Evolutionary conservation across 2,329 filamentous ascomycete species (phyloP).

Genomic region (Fusarium albosuccineum): DNA sequence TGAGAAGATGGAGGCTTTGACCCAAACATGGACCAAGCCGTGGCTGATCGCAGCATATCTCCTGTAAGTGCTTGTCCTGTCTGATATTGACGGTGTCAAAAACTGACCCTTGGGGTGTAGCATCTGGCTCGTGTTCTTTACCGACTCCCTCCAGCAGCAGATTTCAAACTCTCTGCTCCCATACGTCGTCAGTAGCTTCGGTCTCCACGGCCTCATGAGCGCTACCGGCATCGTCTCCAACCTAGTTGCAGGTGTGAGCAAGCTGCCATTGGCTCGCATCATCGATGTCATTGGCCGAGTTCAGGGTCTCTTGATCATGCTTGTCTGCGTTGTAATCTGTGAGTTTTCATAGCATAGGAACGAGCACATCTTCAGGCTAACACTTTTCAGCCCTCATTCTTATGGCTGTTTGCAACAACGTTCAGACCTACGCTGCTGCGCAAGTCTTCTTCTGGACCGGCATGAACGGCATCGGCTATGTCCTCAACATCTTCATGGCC

Average conservation of each 20-base stretch:
- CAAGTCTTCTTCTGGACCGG: constrained; percentile 61
- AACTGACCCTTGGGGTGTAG: too few species aligned
- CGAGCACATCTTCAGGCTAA: too few species aligned
- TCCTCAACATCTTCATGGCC: constrained; percentile 23
- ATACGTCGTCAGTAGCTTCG: constrained; percentile 57
- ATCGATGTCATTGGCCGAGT: constrained; percentile 73
- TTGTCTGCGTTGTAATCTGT: constrained; percentile 16
- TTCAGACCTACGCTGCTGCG: constrained; percentile 60
- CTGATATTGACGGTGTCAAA: neutral
- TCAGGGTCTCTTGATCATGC: constrained; percentile 64
- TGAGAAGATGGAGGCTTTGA: constrained; percentile 53
- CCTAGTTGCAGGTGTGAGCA: constrained; percentile 61
- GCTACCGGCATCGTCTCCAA: constrained; percentile 60
- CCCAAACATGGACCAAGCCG: constrained; percentile 52
- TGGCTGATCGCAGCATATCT: constrained; percentile 52
- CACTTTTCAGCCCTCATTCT: constrained; percentile 60
- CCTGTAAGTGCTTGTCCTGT: constrained; percentile 16
- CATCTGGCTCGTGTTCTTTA: constrained; percentile 59
- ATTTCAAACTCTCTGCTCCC: constrained; percentile 23
- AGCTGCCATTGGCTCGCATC: constrained; percentile 71
- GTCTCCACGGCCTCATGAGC: constrained; percentile 61
- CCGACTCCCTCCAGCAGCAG: constrained; percentile 48
- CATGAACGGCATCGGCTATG: constrained; percentile 21
- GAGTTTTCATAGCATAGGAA: too few species aligned
- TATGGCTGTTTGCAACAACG: constrained; percentile 60